Base-by-base conservation (phyloP, 306 rosid genomes). In the Inga laurina region DNA sequence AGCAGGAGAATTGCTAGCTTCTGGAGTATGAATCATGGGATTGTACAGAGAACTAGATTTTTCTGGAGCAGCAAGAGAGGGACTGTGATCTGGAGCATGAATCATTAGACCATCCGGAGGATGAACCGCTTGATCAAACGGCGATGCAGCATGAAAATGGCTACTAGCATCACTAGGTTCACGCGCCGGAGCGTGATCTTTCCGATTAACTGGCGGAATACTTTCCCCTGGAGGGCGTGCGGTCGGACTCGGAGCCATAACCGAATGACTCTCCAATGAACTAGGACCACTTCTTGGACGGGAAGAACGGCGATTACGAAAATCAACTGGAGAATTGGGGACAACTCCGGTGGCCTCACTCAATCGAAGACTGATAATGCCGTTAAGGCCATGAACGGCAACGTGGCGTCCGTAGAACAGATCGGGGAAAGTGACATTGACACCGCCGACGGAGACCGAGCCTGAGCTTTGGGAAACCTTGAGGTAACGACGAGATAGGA, bases 331-430 rank as follows among this genome's bases (percentile, higher is more conserved):
- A 62, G 82, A 22, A 37, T 12, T 30, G 10, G 82, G 35, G 12
- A 44, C 37, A 22, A 27, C 24, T 52, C 43, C 4, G 12, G 72
- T 3, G 49, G 54, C 7, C 44, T 79, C 1, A 80, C 22, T 5
- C 1, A 80, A 62, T 0, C 90, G 74, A 1, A 64, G 66, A 27
- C 46, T 75, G 7, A 87, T 82, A 44, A 82, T 84, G 18, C 90
- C 88, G 1, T 86, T 34, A 5, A 87, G 90, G 11, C 88, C 90
- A 15, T 84, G 88, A 75, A 84, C 90, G 3, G 72, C 88, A 21
- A 87, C 57, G 45, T 79, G 21, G 7, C 66, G 82, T 15, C 86
- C 84, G 62, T 82, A 75, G 76, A 75, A 87, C 43, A 87, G 49
- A n/a, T 75, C 84, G 18, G 88, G 86, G 5, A 82, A 71, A 15